Evolutionary conservation across 208 protist species (phyloP).

Genomic region (Herpetomonas tarakana): DNA sequence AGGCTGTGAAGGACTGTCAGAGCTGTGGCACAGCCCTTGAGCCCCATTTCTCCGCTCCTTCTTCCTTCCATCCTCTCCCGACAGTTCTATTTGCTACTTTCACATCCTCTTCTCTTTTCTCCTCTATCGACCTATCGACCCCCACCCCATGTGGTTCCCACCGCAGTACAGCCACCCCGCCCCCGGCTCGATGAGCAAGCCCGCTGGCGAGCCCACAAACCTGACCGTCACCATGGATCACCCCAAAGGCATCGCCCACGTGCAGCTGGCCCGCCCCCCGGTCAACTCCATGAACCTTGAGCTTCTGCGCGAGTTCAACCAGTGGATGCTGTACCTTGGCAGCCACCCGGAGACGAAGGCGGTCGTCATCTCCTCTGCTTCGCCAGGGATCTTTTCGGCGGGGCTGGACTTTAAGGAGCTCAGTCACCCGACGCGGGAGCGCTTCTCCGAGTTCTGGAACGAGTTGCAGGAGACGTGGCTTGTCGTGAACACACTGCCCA

Average conservation of each 20-base stretch:
- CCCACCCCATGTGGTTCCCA: slow-evolving; percentile 1
- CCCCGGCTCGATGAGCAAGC: slow-evolving; percentile 45
- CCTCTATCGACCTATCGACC: too few species aligned
- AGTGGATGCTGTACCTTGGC: slow-evolving; percentile 81
- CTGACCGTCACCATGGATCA: slow-evolving; percentile 54
- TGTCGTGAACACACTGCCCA: slow-evolving; percentile 75
- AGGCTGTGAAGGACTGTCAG: too few species aligned
- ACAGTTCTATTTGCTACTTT: too few species aligned
- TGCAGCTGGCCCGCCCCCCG: slow-evolving; percentile 50
- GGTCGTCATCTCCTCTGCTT: slow-evolving; percentile 62
- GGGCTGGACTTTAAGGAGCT: slow-evolving; percentile 77
- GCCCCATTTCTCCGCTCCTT: too few species aligned
- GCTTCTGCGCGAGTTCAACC: slow-evolving; percentile 72
- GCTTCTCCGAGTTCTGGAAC: slow-evolving; percentile 58
- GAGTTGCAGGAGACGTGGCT: slow-evolving; percentile 78
- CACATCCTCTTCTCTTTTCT: too few species aligned
- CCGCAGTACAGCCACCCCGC: neutral
- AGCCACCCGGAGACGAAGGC: slow-evolving; percentile 66
- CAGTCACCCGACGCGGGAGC: slow-evolving; percentile 61
- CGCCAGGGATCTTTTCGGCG: slow-evolving; percentile 66
- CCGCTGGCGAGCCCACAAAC: slow-evolving; percentile 58
- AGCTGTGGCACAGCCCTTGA: too few species aligned
- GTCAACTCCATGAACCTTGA: slow-evolving; percentile 80
- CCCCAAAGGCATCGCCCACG: slow-evolving; percentile 43
- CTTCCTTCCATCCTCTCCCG: too few species aligned